A percentile compares a stretch with the other conserved stretches of the same genome.
Evolutionary conservation across 1,139 yeast species (phyloP).

Genomic region (Lipomyces yarrowii): DNA sequence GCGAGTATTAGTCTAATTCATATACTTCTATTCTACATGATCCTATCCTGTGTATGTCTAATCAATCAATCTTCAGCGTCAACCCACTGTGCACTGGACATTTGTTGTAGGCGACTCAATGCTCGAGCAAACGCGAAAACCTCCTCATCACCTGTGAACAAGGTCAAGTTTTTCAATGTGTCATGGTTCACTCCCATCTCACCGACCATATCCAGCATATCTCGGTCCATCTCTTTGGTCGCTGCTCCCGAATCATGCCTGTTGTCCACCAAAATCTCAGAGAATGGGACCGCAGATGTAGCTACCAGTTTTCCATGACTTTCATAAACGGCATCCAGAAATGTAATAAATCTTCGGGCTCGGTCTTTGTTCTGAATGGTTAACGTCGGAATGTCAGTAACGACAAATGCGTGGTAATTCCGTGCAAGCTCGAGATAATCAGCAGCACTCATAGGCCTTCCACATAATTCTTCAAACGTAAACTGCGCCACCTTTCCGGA

Average conservation of each 20-base stretch:
- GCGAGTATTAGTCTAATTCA: not conserved
- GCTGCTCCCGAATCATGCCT: constrained; percentile 50
- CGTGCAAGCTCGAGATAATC: constrained; percentile 85
- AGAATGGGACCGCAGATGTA: constrained; percentile 83
- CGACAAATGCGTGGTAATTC: constrained; percentile 73
- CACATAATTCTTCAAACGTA: constrained; percentile 82
- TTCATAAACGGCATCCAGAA: constrained; percentile 93
- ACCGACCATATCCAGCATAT: constrained; percentile 20
- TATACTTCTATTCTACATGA: constrained; percentile 1
- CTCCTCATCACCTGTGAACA: constrained; percentile 91
- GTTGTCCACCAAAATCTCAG: constrained; percentile 82
- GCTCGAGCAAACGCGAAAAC: constrained; percentile 97
- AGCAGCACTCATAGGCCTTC: constrained; percentile 89
- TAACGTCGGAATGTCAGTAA: constrained; percentile 89
- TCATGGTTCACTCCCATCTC: constrained; percentile 64
- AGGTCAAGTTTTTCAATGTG: constrained; percentile 72
- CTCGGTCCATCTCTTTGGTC: constrained; percentile 8
- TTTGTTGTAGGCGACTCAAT: constrained; percentile 82
- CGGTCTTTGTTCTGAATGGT: constrained; percentile 78
- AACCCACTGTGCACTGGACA: constrained; percentile 94
- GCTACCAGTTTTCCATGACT: constrained; percentile 84
- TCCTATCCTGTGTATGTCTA: not conserved
- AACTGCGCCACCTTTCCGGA: constrained; percentile 86
- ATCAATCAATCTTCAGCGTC: constrained; percentile 41
- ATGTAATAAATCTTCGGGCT: constrained; percentile 88